Conservation (phyloP, 495 filamentous ascomycete species). For the Trichoderma virens region DNA sequence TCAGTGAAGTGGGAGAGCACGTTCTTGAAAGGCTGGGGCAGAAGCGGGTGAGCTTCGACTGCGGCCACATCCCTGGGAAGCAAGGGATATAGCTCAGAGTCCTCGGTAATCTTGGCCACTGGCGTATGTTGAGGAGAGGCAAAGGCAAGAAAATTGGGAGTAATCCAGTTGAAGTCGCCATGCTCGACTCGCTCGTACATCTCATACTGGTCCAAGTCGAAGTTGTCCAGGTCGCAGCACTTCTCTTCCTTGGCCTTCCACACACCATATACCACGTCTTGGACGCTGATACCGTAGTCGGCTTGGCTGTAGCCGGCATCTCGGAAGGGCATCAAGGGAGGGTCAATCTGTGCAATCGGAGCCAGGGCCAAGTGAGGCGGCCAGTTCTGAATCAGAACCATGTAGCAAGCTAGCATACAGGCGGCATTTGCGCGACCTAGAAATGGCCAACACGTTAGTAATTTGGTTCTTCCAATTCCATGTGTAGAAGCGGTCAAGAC, state of each 20-base stretch:
- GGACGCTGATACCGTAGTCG: constrained; percentile 87
- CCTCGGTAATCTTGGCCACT: constrained; percentile 56
- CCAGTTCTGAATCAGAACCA: constrained; percentile 98
- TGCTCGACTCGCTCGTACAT: constrained; percentile 92
- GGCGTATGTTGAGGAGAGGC: constrained; percentile 85
- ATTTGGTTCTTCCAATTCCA: neutral
- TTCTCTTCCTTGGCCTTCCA: constrained; percentile 97
- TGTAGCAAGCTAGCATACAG: constrained; percentile 91
- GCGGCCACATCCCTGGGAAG: constrained; percentile 62
- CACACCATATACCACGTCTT: constrained; percentile 96
- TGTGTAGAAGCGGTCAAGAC: neutral
- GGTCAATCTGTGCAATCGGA: constrained; percentile 90
- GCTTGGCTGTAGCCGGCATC: constrained; percentile 98
- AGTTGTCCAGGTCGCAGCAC: constrained; percentile 77
- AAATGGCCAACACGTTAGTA: constrained; percentile 17
- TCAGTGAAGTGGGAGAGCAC: constrained; percentile 81
- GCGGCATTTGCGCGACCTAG: constrained; percentile 85
- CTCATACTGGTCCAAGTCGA: constrained; percentile 95
- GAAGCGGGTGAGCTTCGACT: constrained; percentile 51
- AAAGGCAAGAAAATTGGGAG: constrained; percentile 89
- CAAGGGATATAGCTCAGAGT: constrained; percentile 61
- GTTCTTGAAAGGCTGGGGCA: constrained; percentile 87
- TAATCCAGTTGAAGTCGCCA: constrained; percentile 99
- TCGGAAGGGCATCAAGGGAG: constrained; percentile 95
- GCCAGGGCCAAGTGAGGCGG: constrained; percentile 96